These are phyloP conservation scores for Blastocrithidia nonstop DNA, from an alignment of 208 protist genomes.

Conservation along the genomic window DNA sequence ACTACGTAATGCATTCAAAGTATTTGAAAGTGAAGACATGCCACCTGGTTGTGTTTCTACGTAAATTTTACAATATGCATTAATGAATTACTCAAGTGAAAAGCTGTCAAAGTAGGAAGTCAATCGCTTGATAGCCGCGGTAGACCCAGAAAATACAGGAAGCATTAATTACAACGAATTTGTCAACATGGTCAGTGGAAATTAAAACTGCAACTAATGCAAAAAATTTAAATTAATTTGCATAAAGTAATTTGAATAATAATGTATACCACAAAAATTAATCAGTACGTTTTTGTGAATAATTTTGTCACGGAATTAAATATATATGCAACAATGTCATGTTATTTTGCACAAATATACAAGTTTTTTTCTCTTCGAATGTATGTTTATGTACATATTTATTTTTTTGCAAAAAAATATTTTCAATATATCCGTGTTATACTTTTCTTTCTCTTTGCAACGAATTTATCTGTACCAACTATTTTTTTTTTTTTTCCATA, in stretches of 20 bases:
- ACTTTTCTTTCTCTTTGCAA: no score
- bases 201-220: not conserved
- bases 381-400: not conserved
- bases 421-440: no score
- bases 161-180: slow-evolving; percentile 85
- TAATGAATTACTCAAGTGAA: slow-evolving; percentile 81
- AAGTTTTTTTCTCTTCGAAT: not conserved
- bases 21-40: slow-evolving; percentile 81
- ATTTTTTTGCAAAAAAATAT: not conserved
- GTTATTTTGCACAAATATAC: no score
- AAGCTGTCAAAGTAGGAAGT: slow-evolving; percentile 74
- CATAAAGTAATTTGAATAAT: no score
- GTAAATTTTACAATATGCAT: slow-evolving; percentile 67
- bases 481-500: no score
- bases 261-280: no score
- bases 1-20: slow-evolving; percentile 76
- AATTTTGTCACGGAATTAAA: no score
- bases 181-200: slow-evolving; percentile 55
- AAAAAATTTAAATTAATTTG: no score
- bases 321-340: no score
- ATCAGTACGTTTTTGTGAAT: no score
- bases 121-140: slow-evolving; percentile 38
- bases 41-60: slow-evolving; percentile 69
- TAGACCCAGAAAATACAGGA: slow-evolving; percentile 71
- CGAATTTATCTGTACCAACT: no score